phyloP scores from a whole-genome alignment of 306 rosid genomes.

The Inga oerstediana region DNA sequence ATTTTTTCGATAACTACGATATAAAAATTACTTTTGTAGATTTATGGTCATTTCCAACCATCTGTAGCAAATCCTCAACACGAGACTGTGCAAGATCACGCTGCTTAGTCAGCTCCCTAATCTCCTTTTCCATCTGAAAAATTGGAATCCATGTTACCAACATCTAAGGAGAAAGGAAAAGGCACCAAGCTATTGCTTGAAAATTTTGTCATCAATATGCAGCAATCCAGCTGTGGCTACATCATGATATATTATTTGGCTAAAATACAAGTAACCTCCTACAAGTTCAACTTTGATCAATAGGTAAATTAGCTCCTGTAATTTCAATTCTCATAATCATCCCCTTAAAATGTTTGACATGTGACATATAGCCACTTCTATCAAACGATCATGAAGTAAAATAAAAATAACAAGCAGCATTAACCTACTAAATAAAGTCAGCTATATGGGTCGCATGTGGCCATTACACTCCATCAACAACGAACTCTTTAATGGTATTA shows the following conservation, averaged over 20 bases:
- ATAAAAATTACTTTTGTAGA: conserved; percentile 58
- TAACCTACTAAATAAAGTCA: not conserved
- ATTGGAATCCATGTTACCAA: conserved; percentile 25
- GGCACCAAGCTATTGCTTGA: conserved; percentile 18
- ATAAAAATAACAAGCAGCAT: not conserved
- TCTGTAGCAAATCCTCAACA: conserved; percentile 73
- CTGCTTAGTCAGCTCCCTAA: conserved; percentile 81
- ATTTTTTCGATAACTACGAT: conserved; percentile 19
- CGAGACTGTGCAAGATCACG: conserved; percentile 95
- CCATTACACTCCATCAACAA: not conserved
- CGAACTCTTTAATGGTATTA: not conserved
- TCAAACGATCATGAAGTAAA: not conserved
- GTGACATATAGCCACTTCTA: not conserved
- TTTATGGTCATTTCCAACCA: conserved; percentile 65
- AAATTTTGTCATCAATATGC: conserved; percentile 12
- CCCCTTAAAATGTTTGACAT: not conserved
- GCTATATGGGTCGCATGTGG: not conserved
- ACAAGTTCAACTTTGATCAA: not conserved
- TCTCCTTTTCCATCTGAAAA: conserved; percentile 90
- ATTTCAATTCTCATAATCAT: not conserved
- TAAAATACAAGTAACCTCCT: not conserved
- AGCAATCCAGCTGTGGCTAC: conserved; percentile 10
- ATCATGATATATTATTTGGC: not conserved
- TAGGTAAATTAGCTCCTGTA: not conserved
- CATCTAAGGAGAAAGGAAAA: conserved; percentile 27